These are phyloP conservation scores for Hymenoscyphus fraxineus DNA, from an alignment of 2,329 filamentous ascomycete genomes.

Conservation along the genomic window DNA sequence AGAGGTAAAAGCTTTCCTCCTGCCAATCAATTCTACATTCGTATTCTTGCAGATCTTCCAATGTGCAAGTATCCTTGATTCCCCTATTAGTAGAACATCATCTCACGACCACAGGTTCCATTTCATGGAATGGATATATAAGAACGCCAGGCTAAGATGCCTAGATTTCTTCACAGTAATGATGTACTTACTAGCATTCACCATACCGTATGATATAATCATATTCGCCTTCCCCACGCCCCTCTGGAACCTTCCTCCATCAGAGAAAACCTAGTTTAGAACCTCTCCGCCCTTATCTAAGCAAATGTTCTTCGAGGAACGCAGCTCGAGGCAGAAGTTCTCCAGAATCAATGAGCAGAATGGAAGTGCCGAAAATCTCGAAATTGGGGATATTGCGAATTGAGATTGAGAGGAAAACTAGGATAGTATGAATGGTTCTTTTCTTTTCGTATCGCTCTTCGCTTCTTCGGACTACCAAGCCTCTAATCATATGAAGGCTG, in stretches of 20 bases:
- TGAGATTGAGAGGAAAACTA: too few relatives aligned
- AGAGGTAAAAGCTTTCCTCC: slow-evolving; percentile 1
- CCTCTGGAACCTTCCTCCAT: slow-evolving; percentile 55
- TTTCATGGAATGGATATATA: slow-evolving; percentile 18
- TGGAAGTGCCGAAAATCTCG: neutral
- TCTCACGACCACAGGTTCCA: slow-evolving; percentile 1
- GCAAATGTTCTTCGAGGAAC: neutral
- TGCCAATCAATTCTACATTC: neutral
- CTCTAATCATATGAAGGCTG: too few relatives aligned
- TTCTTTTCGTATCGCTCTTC: too few relatives aligned
- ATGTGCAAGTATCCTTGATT: neutral
- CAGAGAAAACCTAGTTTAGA: slow-evolving; percentile 56
- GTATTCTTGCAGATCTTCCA: neutral
- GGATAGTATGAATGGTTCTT: too few relatives aligned
- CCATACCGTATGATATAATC: slow-evolving; percentile 46
- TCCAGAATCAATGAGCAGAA: neutral
- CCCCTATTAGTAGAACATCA: too few relatives aligned
- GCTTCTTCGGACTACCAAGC: too few relatives aligned
- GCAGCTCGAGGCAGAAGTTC: neutral
- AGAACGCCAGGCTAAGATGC: too few relatives aligned
- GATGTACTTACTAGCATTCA: slow-evolving; percentile 62
- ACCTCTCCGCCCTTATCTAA: neutral
- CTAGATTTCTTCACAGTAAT: slow-evolving; percentile 62
- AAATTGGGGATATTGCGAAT: neutral
- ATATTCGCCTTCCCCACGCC: slow-evolving; percentile 64